These are phyloP conservation scores for Globisporangium paddicum DNA, from an alignment of 352 stramenopile genomes.

Conservation along the genomic window DNA sequence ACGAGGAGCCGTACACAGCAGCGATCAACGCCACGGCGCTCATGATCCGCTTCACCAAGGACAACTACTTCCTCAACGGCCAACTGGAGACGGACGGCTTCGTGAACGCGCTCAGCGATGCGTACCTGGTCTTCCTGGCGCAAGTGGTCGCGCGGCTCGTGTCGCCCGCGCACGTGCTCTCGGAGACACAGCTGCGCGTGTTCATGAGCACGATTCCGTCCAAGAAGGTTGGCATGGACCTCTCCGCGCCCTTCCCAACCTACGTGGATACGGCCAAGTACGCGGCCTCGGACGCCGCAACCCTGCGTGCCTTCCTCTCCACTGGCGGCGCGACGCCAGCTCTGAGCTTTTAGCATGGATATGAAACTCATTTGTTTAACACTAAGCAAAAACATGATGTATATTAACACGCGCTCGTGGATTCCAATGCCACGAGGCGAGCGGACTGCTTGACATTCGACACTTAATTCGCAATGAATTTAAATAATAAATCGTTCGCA, in stretches of 20 bases:
- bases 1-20: slow-evolving; percentile 20
- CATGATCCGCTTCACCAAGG: slow-evolving; percentile 66
- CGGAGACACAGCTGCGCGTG: slow-evolving; percentile 28
- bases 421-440: not conserved
- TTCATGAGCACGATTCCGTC: slow-evolving; percentile 57
- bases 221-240: slow-evolving; percentile 59
- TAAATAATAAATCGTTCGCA: slow-evolving; percentile 1
- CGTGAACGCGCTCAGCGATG: slow-evolving; percentile 18
- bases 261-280: slow-evolving; percentile 54
- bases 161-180: slow-evolving; percentile 20
- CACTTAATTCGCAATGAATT: not conserved
- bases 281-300: slow-evolving; percentile 27
- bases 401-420: not conserved
- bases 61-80: slow-evolving; percentile 47
- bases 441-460: not conserved
- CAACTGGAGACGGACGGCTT: slow-evolving; percentile 13
- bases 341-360: not conserved
- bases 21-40: slow-evolving; percentile 48
- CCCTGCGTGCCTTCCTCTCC: slow-evolving; percentile 22
- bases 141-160: slow-evolving; percentile 31
- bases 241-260: slow-evolving; percentile 31
- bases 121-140: slow-evolving; percentile 34
- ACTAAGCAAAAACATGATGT: not conserved
- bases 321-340: not conserved
- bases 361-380: not conserved